Evolutionary conservation across 1,284 basidiomycete species (phyloP), one percentile per base, ranked within the genome.

Genomic region (Cutaneotrichosporon sp.): DNA sequence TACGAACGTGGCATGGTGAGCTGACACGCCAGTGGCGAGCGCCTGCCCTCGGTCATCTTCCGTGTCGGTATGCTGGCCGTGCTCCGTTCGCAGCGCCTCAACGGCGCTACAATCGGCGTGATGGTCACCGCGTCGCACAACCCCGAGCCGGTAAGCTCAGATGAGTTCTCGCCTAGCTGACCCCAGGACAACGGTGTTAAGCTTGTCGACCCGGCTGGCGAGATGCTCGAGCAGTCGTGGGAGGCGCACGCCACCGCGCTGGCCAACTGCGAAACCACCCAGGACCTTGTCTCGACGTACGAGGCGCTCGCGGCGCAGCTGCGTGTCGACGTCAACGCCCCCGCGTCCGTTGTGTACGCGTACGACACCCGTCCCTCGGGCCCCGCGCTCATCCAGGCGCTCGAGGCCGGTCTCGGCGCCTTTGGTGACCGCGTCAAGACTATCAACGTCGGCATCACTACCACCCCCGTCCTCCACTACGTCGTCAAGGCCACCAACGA

Each of bases 41-140:
- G 85, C 42, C 86, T 99, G n/a, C 92, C 95, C 69, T 91, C 90
- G 33, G 94, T 95, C 38, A 84, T 98, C 67, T 97, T 97, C 82
- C 86, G 94, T 67, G 90, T 97, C 11, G 97, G 93, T 8, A 82
- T 99, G 43, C 84, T 99, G 24, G 95, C 95, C 49, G 91, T 86
- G 4, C 83, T 99, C 46, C 83, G 97, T 63, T 97, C 93, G 81
- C 95, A 91, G 82, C 89, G 87, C 67, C 83, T 95, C 38, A 88
- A 89, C 75, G 95, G 97, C 52, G 90, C 89, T 76, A 89, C 88
- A 34, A 90, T 99, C 72, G 97, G 97, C 33, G 90, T 99, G 24
- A 99, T 99, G 97, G 89, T 99, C 72, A 99, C 97, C 42, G 97
- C 97, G 4, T 97, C 93, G 25, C 97, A 99, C 81, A 99, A 99